phyloP scores from a whole-genome alignment of 2,329 filamentous ascomycete species.

The Chalara sp. region DNA sequence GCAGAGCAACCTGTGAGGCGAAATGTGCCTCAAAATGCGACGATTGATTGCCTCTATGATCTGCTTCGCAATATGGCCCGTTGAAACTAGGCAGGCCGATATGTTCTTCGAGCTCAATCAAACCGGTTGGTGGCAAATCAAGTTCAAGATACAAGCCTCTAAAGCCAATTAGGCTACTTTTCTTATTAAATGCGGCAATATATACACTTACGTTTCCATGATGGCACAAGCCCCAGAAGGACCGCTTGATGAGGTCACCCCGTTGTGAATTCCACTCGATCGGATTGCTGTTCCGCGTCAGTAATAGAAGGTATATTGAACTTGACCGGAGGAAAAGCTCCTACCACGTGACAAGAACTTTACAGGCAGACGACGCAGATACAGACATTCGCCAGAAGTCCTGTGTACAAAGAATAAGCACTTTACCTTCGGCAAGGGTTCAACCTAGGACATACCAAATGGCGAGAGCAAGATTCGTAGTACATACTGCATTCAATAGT shows the following conservation, averaged over 20 bases:
- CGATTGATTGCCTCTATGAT: slow-evolving; percentile 40
- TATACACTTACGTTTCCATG: slow-evolving; percentile 40
- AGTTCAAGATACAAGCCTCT: slow-evolving; percentile 52
- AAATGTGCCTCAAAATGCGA: slow-evolving; percentile 53
- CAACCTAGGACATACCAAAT: slow-evolving; percentile 35
- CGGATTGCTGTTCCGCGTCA: slow-evolving; percentile 27
- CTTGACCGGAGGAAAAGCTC: background rate
- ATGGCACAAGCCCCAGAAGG: slow-evolving; percentile 52
- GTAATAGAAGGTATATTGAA: background rate
- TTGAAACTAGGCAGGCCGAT: slow-evolving; percentile 50
- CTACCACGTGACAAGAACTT: slow-evolving; percentile 48
- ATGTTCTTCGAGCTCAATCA: slow-evolving; percentile 44
- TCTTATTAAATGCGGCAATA: background rate
- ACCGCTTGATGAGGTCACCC: slow-evolving; percentile 45
- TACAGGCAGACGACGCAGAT: slow-evolving; percentile 49
- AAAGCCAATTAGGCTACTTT: slow-evolving; percentile 13
- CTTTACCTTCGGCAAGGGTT: background rate
- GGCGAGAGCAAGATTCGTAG: slow-evolving; percentile 44
- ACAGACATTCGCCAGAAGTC: slow-evolving; percentile 55
- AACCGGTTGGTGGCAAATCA: slow-evolving; percentile 47
- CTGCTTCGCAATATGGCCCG: slow-evolving; percentile 38
- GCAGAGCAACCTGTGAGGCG: slow-evolving; percentile 51
- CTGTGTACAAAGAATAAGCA: slow-evolving; percentile 27
- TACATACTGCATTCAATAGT: slow-evolving; percentile 36
- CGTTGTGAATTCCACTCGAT: slow-evolving; percentile 39